Base-by-base conservation (phyloP, 371 early-diverging fungal genomes). In the Polyrhizophydium stewartii region DNA sequence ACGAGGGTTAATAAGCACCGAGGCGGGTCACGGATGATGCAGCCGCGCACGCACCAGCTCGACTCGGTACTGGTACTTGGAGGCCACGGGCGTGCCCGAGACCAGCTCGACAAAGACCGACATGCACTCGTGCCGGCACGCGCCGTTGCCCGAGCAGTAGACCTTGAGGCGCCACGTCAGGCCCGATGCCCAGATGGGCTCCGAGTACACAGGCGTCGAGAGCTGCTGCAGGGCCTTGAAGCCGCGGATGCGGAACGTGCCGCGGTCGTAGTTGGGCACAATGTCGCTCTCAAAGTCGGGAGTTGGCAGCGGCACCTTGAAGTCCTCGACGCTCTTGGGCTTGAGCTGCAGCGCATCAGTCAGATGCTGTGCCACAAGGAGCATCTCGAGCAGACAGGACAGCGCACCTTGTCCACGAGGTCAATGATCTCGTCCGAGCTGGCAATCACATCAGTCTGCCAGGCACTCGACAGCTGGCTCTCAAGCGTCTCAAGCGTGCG, bases 31-130 rank as follows among this genome's bases (percentile, higher is more conserved):
- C 24, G 25, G 30, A 21, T 10, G 30, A 12, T 6, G 12, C 12
- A 12, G 6, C 38, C 6, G 40, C 32, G 35, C 3, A 52, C 55
- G 38, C 56, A 69, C 69, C 46, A 74, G 37, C 32, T 66, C 71
- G 16, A 74, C 50, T 22, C 55, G 50, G 56, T 67, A 72, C 32
- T 75, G 68, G 43, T 72, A 72, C 27, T 56, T 56, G 16, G 59
- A 31, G 1, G 59, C 21, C 19, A 28, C 38, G 0, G 61, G n/a
- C 1, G 24, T 27, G 0, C 72, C 73, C 12, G 62, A 57, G 9
- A 67, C 38, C 38, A 74, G 56, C 46, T 72, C 70, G 21, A 74
- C 38, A 58, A 72, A 72, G 7, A 64, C 62, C 6, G 67, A 70
- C 21, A 71, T 33, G 46, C 40, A 63, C 24, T 55, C 37, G 40